Evolutionary conservation across 257 asterid species (phyloP), one percentile per base, ranked within the genome.

Genomic region (Solanum bukasovii): DNA sequence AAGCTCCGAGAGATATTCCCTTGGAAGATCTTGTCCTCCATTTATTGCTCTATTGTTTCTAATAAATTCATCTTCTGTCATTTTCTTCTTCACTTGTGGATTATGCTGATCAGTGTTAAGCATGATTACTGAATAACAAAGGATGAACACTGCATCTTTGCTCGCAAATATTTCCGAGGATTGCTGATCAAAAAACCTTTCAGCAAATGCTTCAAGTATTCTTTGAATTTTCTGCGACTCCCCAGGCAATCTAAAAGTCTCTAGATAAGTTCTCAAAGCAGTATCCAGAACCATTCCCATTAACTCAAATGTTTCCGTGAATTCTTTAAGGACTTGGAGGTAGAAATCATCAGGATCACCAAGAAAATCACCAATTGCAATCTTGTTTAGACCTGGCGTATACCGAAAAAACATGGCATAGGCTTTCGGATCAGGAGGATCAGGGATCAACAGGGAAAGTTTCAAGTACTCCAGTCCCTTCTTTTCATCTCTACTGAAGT

Each of bases 41-140:
- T 97, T 96, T 63, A 97, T 97, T 9, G 92, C 90, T 83, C 99
- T 88, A 35, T 96, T 95, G 89, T 97, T 97, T 84, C 91, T 90
- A 29, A 97, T 95, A 91, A 97, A 97, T 49, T 97, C 99, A 63
- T 97, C 99, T 79, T 96, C 99, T 4, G 99, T 92, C 99, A 97
- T 97, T 84, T 94, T 97, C 92, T 96, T 97, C 93, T 95, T 97
- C 84, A 97, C 99, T 87, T 97, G 99, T 9, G 98, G 98, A 70
- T 97, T 97, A 84, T 97, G 99, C 52, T 93, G 99, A 73, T 97
- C 99, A 5, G 99, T 97, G 84, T 97, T 97, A 56, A 97, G 94
- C 99, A 97, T 97, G 35, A 97, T 96, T 86, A 96, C 90, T 6
- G 99, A 97, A 81, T 97, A 97, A 88, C 99, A 95, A 40, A 96